Evolutionary conservation across 2,329 filamentous ascomycete genomes (phyloP).

Genomic region (Fusarium nodosum): DNA sequence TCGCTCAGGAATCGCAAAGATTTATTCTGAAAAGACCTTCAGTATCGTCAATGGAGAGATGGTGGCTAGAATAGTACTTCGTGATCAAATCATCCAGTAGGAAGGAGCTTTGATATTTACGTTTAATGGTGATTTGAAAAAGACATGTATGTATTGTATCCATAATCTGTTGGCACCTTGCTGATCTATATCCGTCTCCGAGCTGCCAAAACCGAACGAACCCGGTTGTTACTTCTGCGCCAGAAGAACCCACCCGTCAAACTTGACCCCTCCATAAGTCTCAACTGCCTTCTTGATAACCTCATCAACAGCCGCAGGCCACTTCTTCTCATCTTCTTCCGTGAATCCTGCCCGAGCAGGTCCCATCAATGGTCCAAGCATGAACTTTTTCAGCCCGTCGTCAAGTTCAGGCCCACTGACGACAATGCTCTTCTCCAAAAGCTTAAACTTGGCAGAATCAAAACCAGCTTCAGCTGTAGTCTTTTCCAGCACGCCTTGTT

Average conservation of each 20-base stretch:
- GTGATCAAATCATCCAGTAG: not conserved
- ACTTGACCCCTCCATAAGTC: constrained; percentile 41
- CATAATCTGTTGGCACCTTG: too few species aligned
- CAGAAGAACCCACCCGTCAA: constrained; percentile 46
- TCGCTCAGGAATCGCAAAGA: not conserved
- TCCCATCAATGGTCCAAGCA: constrained; percentile 39
- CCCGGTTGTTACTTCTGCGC: constrained; percentile 32
- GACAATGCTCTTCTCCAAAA: constrained; percentile 17
- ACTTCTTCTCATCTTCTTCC: constrained; percentile 41
- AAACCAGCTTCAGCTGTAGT: constrained; percentile 46
- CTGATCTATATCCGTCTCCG: not conserved
- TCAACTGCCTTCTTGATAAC: constrained; percentile 40
- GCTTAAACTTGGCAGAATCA: constrained; percentile 20
- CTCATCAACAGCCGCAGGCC: constrained; percentile 42
- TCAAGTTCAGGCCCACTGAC: constrained; percentile 37
- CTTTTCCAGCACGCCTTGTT: constrained; percentile 44
- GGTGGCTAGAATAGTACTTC: constrained; percentile 13
- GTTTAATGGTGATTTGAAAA: not conserved
- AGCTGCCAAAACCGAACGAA: not conserved
- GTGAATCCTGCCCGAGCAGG: constrained; percentile 43
- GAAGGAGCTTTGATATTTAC: not conserved
- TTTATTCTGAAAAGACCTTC: not conserved
- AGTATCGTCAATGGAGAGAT: constrained; percentile 10
- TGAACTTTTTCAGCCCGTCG: constrained; percentile 43
- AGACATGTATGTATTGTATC: not conserved